Percentiles rank a stretch among this genome's conserved stretches.
phyloP scores from a whole-genome alignment of 495 filamentous ascomycete species.

The Ascodesmis nigricans region DNA sequence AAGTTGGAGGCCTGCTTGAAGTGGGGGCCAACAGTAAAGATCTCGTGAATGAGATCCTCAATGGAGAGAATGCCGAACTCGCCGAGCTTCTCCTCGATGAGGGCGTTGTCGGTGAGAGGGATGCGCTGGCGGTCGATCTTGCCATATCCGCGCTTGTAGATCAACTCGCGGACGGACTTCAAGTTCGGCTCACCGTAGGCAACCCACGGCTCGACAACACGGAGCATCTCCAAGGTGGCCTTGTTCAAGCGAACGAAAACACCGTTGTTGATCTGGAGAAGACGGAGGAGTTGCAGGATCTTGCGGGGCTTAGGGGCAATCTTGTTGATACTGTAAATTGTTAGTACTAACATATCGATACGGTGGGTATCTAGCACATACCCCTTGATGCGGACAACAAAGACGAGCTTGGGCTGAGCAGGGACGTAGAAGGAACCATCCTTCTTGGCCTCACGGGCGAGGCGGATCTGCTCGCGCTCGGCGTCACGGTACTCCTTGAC shows the following conservation, averaged over 20 bases:
- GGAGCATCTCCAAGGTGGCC: conserved; percentile 94
- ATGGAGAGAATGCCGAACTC: conserved; percentile 98
- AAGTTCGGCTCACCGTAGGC: conserved; percentile 99
- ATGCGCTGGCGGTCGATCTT: conserved; percentile 94
- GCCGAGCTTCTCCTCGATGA: conserved; percentile 90
- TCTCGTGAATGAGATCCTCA: conserved; percentile 98
- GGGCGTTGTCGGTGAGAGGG: conserved; percentile 85
- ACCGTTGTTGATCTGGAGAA: conserved; percentile 99
- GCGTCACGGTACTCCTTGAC: conserved; percentile 96
- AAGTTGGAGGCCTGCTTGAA: conserved; percentile 99
- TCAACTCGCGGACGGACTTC: conserved; percentile 92
- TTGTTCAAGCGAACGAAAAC: conserved; percentile 95
- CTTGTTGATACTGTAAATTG: conserved; percentile 80
- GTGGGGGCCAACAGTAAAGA: conserved; percentile 94
- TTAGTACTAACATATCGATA: conserved; percentile 8
- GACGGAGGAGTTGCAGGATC: conserved; percentile 95
- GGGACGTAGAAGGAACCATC: conserved; percentile 83
- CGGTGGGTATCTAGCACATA: too few relatives aligned
- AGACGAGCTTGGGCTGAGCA: conserved; percentile 89
- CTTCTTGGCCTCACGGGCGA: conserved; percentile 67
- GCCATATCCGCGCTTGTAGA: conserved; percentile 99
- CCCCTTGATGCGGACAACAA: conserved; percentile 98
- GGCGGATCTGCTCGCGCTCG: conserved; percentile 96
- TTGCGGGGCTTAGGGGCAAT: conserved; percentile 99
- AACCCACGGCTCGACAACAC: conserved; percentile 91